Conservation (phyloP, 192 early-diverging fungal species). For the Diversispora epigaea region DNA sequence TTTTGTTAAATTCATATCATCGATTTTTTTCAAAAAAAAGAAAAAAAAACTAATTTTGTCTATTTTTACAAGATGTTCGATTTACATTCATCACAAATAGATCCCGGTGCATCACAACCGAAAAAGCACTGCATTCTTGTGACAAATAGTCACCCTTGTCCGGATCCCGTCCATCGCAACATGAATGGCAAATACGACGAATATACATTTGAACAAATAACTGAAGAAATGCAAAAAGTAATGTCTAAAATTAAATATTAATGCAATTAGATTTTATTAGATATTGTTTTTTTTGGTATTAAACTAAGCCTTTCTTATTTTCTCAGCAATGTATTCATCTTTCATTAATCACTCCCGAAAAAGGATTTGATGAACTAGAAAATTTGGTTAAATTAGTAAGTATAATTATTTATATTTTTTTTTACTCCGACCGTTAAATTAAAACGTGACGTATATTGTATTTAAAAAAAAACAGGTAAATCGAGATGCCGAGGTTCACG, state of each 20-base stretch:
- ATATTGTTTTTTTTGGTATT: no score
- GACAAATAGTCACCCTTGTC: conserved; percentile 45
- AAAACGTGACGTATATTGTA: not conserved
- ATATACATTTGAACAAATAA: conserved; percentile 42
- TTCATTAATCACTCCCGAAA: conserved; percentile 44
- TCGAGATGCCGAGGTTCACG: conserved; percentile 9
- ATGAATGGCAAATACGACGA: conserved; percentile 48
- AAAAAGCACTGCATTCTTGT: conserved; percentile 52
- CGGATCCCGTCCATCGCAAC: conserved; percentile 41
- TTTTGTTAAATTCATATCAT: not conserved
- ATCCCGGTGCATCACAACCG: conserved; percentile 22
- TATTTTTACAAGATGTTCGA: conserved; percentile 45
- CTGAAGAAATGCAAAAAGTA: conserved; percentile 51
- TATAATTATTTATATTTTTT: not conserved
- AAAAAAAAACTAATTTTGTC: not conserved
- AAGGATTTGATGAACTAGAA: conserved; percentile 39
- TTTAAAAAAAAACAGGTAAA: conserved; percentile 1
- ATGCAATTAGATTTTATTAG: no score
- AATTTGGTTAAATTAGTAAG: conserved; percentile 33
- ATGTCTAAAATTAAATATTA: no score
- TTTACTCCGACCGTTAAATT: not conserved
- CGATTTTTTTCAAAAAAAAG: no score
- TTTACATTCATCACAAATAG: conserved; percentile 31
- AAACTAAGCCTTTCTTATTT: not conserved
- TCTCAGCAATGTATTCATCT: conserved; percentile 38